These are phyloP conservation scores for Fusarium annulatum DNA, from an alignment of 2,329 filamentous ascomycete species.

Conservation along the genomic window DNA sequence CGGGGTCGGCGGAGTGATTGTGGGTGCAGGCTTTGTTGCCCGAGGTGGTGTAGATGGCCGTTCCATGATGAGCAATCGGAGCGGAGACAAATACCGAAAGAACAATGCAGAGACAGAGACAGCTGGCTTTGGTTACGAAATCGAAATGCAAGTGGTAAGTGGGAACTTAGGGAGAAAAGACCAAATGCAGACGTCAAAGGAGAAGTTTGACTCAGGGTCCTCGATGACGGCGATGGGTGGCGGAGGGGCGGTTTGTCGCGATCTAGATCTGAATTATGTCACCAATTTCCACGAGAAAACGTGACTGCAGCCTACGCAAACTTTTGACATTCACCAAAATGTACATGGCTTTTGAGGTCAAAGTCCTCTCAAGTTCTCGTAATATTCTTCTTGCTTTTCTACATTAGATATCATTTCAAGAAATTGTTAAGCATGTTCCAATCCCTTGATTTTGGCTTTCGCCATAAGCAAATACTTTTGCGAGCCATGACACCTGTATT, in stretches of 20 bases:
- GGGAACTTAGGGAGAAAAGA: neutral
- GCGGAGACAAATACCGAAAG: neutral
- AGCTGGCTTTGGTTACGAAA: neutral
- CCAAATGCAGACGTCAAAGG: neutral
- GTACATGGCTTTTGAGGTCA: neutral
- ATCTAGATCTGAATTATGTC: conserved; percentile 39
- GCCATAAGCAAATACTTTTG: conserved; percentile 24
- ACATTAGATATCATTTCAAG: neutral
- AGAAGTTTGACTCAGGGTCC: neutral
- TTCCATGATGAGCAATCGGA: conserved; percentile 53
- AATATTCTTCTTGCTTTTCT: neutral
- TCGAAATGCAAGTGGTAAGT: neutral
- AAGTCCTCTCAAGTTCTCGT: neutral
- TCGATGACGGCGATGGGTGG: conserved; percentile 32
- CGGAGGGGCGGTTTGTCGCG: conserved; percentile 46
- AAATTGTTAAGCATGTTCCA: neutral
- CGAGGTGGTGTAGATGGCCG: conserved; percentile 59
- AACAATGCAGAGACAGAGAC: neutral
- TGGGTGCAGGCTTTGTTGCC: conserved; percentile 46
- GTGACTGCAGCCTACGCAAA: conserved; percentile 33
- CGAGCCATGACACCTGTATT: conserved; percentile 19
- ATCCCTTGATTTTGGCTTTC: neutral
- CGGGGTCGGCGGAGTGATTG: conserved; percentile 62
- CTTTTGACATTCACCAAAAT: neutral
- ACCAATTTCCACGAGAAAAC: conserved; percentile 49